Percentiles rank a stretch among this genome's conserved stretches.
phyloP scores from a whole-genome alignment of 352 stramenopile species.

The Globisporangium sylvaticum region DNA sequence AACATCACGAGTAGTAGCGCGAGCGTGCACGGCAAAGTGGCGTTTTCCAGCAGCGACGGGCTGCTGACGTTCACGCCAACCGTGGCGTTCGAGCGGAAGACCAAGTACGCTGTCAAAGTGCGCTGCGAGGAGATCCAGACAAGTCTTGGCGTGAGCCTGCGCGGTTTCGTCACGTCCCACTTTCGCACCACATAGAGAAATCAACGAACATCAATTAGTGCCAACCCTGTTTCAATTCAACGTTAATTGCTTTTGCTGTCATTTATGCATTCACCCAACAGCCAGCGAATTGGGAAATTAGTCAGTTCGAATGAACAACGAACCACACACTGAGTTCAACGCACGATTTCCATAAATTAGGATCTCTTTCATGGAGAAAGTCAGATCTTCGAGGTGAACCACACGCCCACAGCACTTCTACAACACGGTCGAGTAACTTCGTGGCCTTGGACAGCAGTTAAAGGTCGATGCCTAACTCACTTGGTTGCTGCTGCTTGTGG shows the following conservation, averaged over 20 bases:
- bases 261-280: not conserved
- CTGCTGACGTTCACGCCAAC: constrained; percentile 28
- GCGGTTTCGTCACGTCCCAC: constrained; percentile 14
- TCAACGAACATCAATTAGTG: not conserved
- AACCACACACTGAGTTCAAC: too few species aligned
- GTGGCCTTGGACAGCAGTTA: not conserved
- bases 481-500: constrained; percentile 6
- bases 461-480: not conserved
- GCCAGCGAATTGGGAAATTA: not conserved
- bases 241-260: too few species aligned
- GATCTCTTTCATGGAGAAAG: not conserved
- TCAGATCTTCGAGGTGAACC: not conserved
- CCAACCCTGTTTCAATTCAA: not conserved
- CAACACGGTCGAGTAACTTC: not conserved
- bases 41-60: constrained; percentile 14
- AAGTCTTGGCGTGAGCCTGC: constrained; percentile 13
- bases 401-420: not conserved
- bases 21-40: constrained; percentile 20
- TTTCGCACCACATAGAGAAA: constrained; percentile 17
- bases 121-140: constrained; percentile 27
- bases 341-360: not conserved
- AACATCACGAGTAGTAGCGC: constrained; percentile 18
- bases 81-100: constrained; percentile 31
- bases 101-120: constrained; percentile 28
- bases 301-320: too few species aligned